Evolutionary conservation across 352 stramenopile genomes (phyloP), one percentile per base, ranked within the genome.

Genomic region (Globisporangium perplexum): DNA sequence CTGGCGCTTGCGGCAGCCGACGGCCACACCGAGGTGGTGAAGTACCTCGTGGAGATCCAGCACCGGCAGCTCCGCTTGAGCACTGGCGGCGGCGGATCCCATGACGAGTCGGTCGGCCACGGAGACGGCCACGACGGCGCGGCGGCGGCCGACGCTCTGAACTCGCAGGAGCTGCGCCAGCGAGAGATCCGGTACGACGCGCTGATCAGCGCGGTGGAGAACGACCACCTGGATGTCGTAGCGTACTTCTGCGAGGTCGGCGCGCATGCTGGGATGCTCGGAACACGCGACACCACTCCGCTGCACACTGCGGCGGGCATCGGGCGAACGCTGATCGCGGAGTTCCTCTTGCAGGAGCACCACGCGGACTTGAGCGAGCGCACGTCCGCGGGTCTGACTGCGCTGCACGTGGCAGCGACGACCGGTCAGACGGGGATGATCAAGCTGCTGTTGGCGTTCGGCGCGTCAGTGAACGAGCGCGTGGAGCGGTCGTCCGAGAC

Each of bases 341-440:
- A 62, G 47, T 62, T 43, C 30, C 24, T 62, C 12, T 23, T 62
- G 15, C 55, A 62, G 15, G 55, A 62, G 31, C 55, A 55, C 1
- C 55, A 62, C 24, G 55, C 47, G 0, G 23, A 50, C 15, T 17
- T 62, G 18, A 20, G 14, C 7, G 55, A 51, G 17, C 44, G 55
- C 10, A 62, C 55, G 15, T 51, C 47, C 2, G 55, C 55, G 3
- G 66, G 62, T 20, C 46, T 53, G 5, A 68, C 62, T 8, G 51
- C 59, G 3, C 59, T 74, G 18, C 66, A 71, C 28, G 55, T 62
- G 4, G 66, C 66, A 0, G 62, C 66, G 18, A 64, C 58, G 4
- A 61, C 62, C 4, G 69, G 69, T 6, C 65, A 77, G 42, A 60
- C 62, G 0, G 53, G 55, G 12, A 47, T 69, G n/a, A 50, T 77